These are phyloP conservation scores for Cryptococcus maquisensis DNA, from an alignment of 1,284 basidiomycete genomes.

Conservation along the genomic window DNA sequence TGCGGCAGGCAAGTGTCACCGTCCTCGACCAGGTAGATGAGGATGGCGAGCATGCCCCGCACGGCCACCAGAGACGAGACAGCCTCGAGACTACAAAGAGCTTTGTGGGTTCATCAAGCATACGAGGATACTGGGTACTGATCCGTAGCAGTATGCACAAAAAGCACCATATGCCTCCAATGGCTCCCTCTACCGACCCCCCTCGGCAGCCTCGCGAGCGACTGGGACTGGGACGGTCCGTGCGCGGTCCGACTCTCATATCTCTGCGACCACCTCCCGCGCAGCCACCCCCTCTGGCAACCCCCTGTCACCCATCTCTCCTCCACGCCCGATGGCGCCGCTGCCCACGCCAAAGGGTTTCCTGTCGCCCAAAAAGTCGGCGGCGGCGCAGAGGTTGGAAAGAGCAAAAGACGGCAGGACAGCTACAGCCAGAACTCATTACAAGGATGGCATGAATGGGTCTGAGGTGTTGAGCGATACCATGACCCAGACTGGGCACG, in stretches of 20 bases:
- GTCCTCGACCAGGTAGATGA: neutral
- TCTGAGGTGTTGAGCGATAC: neutral
- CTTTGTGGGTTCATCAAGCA: neutral
- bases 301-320: slow-evolving; percentile 20
- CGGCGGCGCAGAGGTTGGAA: slow-evolving; percentile 30
- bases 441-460: neutral
- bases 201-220: slow-evolving; percentile 9
- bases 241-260: slow-evolving; percentile 11
- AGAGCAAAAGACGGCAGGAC: slow-evolving; percentile 22
- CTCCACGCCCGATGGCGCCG: slow-evolving; percentile 23
- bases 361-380: slow-evolving; percentile 40
- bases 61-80: slow-evolving; percentile 9
- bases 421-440: neutral
- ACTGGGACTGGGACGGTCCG: neutral
- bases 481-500: neutral
- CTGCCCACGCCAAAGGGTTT: slow-evolving; percentile 40
- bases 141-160: slow-evolving; percentile 14
- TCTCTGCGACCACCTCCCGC: slow-evolving; percentile 7
- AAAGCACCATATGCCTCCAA: slow-evolving; percentile 5
- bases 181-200: neutral
- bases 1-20: neutral
- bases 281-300: slow-evolving; percentile 4
- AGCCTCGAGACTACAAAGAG: slow-evolving; percentile 24
- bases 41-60: neutral
- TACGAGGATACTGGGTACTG: neutral